Conservation (phyloP, 1,284 basidiomycete species). For the Malassezia sp. region DNA sequence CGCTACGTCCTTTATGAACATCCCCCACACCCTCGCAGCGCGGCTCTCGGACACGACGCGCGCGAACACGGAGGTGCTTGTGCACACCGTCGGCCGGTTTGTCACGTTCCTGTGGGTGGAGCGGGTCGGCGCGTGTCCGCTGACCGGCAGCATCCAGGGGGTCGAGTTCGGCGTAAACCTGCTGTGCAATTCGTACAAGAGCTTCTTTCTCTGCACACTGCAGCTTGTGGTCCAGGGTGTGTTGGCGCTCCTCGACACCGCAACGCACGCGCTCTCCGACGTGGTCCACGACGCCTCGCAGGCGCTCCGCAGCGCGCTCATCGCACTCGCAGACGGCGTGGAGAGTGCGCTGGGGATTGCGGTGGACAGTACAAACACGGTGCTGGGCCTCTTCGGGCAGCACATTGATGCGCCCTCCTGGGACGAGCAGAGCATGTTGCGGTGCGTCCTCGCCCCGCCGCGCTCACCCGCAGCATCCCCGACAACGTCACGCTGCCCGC, state of each 20-base stretch:
- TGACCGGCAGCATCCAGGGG: not conserved
- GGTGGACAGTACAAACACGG: conserved; percentile 1
- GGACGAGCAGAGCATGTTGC: conserved; percentile 7
- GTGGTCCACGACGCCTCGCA: conserved; percentile 7
- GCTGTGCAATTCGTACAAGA: conserved; percentile 2
- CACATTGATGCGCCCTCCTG: not conserved
- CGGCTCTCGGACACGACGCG: not conserved
- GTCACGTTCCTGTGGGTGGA: conserved; percentile 2
- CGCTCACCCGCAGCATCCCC: not conserved
- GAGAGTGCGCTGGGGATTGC: conserved; percentile 7
- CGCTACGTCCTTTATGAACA: not conserved
- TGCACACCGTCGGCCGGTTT: not conserved
- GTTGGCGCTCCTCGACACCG: conserved; percentile 8
- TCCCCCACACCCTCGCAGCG: not conserved
- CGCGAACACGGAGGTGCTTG: not conserved
- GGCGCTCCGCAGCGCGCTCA: conserved; percentile 1
- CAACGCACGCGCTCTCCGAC: conserved; percentile 2
- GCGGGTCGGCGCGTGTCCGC: no score
- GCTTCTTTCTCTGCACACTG: conserved; percentile 7
- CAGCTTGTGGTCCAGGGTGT: conserved; percentile 10
- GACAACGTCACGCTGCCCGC: conserved; percentile 12
- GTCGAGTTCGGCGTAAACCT: not conserved
- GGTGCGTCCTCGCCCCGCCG: not conserved
- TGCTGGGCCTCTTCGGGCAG: conserved; percentile 8
- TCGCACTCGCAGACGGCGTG: not conserved